Evolutionary conservation across 2,329 filamentous ascomycete species (phyloP).

Genomic region (Knoxdaviesia capensis): DNA sequence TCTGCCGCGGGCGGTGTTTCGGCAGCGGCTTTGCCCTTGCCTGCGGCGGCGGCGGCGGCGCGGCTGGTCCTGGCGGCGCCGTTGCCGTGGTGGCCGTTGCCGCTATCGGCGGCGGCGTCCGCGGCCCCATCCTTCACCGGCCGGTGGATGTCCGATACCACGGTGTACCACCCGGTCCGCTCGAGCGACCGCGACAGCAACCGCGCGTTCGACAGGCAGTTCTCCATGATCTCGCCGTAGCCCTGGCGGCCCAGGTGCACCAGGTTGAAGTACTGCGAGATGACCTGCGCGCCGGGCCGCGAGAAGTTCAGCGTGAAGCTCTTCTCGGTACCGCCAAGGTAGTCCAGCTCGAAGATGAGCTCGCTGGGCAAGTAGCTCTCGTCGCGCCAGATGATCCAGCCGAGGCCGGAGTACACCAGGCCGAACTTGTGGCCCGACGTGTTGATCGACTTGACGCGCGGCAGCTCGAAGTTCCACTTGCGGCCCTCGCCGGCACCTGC

Average conservation of each 20-base stretch:
- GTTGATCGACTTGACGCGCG: constrained; percentile 47
- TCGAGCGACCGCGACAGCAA: constrained; percentile 43
- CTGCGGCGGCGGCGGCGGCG: not conserved
- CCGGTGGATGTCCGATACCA: constrained; percentile 44
- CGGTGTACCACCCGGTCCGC: constrained; percentile 44
- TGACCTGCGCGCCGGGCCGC: constrained; percentile 46
- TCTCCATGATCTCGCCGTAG: constrained; percentile 45
- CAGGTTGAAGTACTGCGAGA: constrained; percentile 55
- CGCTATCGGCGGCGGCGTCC: constrained; percentile 2
- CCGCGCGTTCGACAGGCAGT: constrained; percentile 42
- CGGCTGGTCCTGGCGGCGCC: constrained; percentile 5
- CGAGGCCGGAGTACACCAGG: constrained; percentile 45
- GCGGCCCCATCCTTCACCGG: constrained; percentile 19
- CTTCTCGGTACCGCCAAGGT: constrained; percentile 51
- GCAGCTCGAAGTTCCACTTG: constrained; percentile 44
- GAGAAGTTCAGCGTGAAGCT: constrained; percentile 57
- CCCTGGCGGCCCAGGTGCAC: constrained; percentile 49
- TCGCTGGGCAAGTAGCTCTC: constrained; percentile 44
- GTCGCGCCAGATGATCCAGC: constrained; percentile 53
- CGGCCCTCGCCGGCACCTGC: constrained; percentile 26
- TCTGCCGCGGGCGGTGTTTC: constrained; percentile 5
- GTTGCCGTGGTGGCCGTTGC: constrained; percentile 14
- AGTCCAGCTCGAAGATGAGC: constrained; percentile 49
- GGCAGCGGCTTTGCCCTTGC: constrained; percentile 17
- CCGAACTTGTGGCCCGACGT: constrained; percentile 39